Base-by-base conservation (phyloP, 352 stramenopile genomes). In the Phytophthora meadii region DNA sequence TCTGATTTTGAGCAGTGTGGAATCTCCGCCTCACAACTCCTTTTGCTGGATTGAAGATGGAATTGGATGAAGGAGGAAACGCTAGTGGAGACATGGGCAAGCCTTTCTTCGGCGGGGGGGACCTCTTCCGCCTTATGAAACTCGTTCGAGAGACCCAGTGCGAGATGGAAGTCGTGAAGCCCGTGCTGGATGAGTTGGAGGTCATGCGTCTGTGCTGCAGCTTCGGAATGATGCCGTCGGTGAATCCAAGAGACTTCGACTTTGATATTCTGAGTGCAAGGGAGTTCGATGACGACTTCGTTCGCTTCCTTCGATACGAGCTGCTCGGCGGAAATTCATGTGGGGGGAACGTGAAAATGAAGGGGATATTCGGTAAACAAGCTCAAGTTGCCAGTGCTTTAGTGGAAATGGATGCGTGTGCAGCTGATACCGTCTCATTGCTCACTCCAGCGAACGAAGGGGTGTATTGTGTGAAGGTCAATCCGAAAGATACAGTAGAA, bases 211-310 rank as follows among this genome's bases (percentile, higher is more conserved):
- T 95, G 50, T 82, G 84, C 54, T 73, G 68, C 27, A 73, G 61
- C 39, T 75, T 95, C 5, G 76, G 77, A 2, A 74, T 84, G 69
- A 64, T 91, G 47, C 59, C 74, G 3, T 70, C 47, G 0, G 71
- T 88, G 30, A 83, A 77, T n/a, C 40, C 54, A 1, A 77, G 75
- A 47, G 82, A 91, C 19, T 89, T 89, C 14, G 55, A 84, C 51
- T 73, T 74, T 22, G 66, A 77, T 5, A 17, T 81, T 41, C 54
- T 90, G 22, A 61, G 78, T 14, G 66, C 80, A 0, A 55, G 55
- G 22, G 77, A 89, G 15, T 89, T 92, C 48, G 85, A 94, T 39
- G 77, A 80, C 2, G 85, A 91, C 10, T 81, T 94, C 46, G 70
- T 60, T n/a, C 74, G 79, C 2, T 91, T 88, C 24, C 56, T 94